phyloP scores from a whole-genome alignment of 176 grass and related monocot genomes.

The Phoenix roebelenii region DNA sequence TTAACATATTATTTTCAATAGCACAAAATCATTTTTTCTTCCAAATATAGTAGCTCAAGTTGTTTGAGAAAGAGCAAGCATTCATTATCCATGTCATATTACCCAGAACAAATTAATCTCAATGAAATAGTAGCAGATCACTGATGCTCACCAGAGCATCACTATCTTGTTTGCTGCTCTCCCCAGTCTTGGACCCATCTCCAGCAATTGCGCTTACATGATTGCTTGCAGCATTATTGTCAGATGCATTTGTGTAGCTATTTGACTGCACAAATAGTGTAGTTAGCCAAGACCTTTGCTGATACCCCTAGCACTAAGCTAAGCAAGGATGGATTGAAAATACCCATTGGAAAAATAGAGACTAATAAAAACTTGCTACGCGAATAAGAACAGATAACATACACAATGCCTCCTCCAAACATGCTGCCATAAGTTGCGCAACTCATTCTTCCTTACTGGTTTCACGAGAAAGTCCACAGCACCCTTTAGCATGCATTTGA shows the following conservation, averaged over 20 bases:
- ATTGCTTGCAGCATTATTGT: slow-evolving; percentile 69
- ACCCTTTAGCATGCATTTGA: slow-evolving; percentile 95
- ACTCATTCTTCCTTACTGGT: slow-evolving; percentile 85
- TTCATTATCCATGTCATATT: too few relatives aligned
- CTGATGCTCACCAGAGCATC: slow-evolving; percentile 53
- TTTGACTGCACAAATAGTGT: slow-evolving; percentile 45
- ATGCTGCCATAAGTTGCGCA: slow-evolving; percentile 95
- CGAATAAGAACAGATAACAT: slow-evolving; percentile 31
- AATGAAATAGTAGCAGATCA: too few relatives aligned
- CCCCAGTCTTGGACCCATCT: slow-evolving; percentile 47
- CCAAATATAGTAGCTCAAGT: background rate
- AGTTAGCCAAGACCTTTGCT: too few relatives aligned
- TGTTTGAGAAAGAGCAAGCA: background rate
- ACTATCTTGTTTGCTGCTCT: slow-evolving; percentile 50
- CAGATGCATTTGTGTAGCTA: slow-evolving; percentile 56
- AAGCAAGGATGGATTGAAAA: too few relatives aligned
- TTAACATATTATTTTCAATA: too few relatives aligned
- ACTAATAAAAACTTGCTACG: background rate
- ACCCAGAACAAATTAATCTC: too few relatives aligned
- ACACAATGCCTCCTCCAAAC: slow-evolving; percentile 95
- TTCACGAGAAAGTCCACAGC: slow-evolving; percentile 94
- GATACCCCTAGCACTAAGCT: too few relatives aligned
- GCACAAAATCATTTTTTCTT: background rate
- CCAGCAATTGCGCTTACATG: slow-evolving; percentile 58
- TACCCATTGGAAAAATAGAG: too few relatives aligned